Evolutionary conservation across 179 eudicot genomes (phyloP).

Genomic region (Silene coronaria): DNA sequence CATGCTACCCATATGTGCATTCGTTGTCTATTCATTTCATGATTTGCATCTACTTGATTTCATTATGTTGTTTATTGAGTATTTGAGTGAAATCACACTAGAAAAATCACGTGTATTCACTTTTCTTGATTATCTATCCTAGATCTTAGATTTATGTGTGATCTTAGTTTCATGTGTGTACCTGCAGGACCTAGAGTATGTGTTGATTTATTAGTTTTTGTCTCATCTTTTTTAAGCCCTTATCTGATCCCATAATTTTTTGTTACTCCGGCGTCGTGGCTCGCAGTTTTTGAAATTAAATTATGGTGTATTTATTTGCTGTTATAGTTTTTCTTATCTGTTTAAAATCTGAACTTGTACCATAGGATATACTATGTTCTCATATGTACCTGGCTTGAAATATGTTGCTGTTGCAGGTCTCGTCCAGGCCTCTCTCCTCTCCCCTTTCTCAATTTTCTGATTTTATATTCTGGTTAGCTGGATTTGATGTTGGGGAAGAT

Average conservation of each 20-base stretch:
- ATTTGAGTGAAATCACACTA: not conserved
- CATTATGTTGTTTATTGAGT: not conserved
- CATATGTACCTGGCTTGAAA: not conserved
- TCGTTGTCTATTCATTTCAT: not conserved
- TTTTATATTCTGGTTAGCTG: not conserved
- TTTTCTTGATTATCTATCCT: slow-evolving; percentile 7
- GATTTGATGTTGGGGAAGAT: not conserved
- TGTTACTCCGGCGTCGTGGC: not conserved
- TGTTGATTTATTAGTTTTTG: not conserved
- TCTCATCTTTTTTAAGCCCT: not conserved
- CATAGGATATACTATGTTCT: not conserved
- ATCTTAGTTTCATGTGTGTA: not conserved
- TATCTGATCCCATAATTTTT: not conserved
- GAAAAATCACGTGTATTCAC: not conserved
- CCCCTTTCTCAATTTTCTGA: not conserved
- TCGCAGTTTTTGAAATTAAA: not conserved
- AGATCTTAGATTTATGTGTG: not conserved
- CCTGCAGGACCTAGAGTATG: not conserved
- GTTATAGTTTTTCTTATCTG: not conserved
- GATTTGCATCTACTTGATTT: slow-evolving; percentile 1
- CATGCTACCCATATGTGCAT: not conserved
- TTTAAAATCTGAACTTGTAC: not conserved
- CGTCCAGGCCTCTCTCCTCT: too few species aligned
- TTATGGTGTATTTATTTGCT: not conserved
- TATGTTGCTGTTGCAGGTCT: not conserved